Percentiles rank a stretch among this genome's conserved stretches.
Evolutionary conservation across 2,329 filamentous ascomycete genomes (phyloP).

Genomic region (Pseudocercospora musae): DNA sequence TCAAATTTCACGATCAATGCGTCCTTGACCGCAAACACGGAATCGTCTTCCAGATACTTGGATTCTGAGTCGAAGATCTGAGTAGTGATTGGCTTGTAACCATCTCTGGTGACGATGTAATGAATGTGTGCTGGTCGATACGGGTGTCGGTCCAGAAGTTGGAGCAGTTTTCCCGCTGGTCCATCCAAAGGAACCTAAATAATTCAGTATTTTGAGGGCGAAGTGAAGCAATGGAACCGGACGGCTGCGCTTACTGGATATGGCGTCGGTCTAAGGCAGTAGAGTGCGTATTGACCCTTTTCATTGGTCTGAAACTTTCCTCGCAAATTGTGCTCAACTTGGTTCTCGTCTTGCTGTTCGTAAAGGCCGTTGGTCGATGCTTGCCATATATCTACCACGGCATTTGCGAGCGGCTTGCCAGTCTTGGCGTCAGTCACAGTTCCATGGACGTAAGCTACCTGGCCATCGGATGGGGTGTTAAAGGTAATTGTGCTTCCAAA

Average conservation of each 20-base stretch:
- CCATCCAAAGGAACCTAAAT: conserved; percentile 16
- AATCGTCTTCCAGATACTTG: conserved; percentile 20
- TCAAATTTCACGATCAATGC: conserved; percentile 56
- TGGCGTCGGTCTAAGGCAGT: conserved; percentile 26
- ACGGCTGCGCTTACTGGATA: conserved; percentile 16
- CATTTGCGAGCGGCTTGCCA: conserved; percentile 61
- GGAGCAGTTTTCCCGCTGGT: conserved; percentile 50
- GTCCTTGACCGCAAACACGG: conserved; percentile 43
- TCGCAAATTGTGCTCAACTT: conserved; percentile 70
- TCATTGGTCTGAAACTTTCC: conserved; percentile 66
- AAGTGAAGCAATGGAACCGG: too few species aligned
- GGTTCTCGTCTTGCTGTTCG: conserved; percentile 69
- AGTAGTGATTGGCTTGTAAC: conserved; percentile 67
- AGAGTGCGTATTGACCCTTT: conserved; percentile 23
- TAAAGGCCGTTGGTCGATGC: conserved; percentile 65
- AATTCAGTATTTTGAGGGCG: not conserved
- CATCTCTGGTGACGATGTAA: conserved; percentile 40
- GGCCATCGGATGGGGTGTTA: conserved; percentile 47
- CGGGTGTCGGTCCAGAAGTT: conserved; percentile 59
- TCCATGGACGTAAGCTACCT: conserved; percentile 65
- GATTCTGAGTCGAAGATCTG: conserved; percentile 50
- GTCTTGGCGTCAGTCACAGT: conserved; percentile 56
- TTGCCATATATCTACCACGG: conserved; percentile 75
- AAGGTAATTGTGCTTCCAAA: conserved; percentile 66
- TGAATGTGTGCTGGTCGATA: conserved; percentile 64